These are phyloP conservation scores for Penicillium italicum DNA, from an alignment of 2,329 filamentous ascomycete genomes.

Conservation along the genomic window DNA sequence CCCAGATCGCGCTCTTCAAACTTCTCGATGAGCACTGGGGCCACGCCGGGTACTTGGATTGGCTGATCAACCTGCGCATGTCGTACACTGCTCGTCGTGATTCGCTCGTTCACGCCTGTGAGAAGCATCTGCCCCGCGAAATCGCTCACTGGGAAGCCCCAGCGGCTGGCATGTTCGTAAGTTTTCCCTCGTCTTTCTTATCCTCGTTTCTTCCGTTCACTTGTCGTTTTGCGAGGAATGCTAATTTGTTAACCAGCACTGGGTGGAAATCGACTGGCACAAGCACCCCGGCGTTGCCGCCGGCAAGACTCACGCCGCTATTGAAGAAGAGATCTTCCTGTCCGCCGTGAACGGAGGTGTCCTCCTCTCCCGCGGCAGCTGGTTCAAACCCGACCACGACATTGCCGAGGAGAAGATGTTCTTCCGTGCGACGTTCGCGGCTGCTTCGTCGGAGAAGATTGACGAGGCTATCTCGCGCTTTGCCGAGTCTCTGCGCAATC, in stretches of 20 bases:
- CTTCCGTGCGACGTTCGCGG: conserved; percentile 86
- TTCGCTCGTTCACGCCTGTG: conserved; percentile 73
- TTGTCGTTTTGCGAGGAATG: background rate
- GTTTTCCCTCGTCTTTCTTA: conserved; percentile 36
- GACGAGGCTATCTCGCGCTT: conserved; percentile 69
- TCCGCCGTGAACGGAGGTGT: conserved; percentile 71
- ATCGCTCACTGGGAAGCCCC: conserved; percentile 78
- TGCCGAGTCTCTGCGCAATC: conserved; percentile 65
- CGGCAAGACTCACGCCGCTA: conserved; percentile 40
- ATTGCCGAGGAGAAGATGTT: conserved; percentile 63
- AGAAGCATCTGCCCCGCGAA: conserved; percentile 68
- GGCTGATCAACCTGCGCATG: conserved; percentile 76
- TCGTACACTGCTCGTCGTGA: conserved; percentile 80
- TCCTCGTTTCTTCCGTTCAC: background rate
- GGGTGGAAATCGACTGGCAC: conserved; percentile 47
- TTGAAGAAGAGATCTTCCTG: conserved; percentile 87
- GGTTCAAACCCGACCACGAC: conserved; percentile 77
- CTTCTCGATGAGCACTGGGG: conserved; percentile 93
- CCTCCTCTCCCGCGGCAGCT: conserved; percentile 78
- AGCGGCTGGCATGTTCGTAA: conserved; percentile 89
- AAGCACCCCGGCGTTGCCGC: conserved; percentile 43
- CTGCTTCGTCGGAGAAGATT: conserved; percentile 69
- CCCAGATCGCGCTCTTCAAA: conserved; percentile 81
- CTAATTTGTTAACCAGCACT: conserved; percentile 36
- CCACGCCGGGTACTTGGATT: conserved; percentile 81